A percentile compares a stretch with the other conserved stretches of the same genome.
Conservation (phyloP, 2,329 filamentous ascomycete species). For the Diaporthe velutina region DNA sequence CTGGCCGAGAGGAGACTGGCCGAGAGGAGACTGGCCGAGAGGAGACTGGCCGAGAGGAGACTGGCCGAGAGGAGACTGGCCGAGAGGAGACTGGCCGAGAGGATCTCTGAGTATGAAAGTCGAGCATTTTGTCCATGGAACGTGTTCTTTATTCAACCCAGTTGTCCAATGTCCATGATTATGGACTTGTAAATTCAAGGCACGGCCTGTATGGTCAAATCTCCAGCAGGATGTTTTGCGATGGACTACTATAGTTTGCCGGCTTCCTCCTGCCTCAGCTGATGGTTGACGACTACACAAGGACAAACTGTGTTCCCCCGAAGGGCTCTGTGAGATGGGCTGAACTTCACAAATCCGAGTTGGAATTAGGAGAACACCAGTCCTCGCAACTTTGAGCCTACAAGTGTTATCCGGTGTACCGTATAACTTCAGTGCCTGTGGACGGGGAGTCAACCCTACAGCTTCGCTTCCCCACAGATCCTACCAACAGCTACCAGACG, state of each 20-base stretch:
- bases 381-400: neutral
- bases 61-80: too few relatives aligned
- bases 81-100: too few relatives aligned
- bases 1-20: too few relatives aligned
- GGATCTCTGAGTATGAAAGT: neutral
- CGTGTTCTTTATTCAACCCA: neutral
- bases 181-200: neutral
- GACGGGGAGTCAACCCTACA: too few relatives aligned
- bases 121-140: neutral
- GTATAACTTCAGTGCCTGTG: neutral
- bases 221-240: neutral
- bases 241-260: too few relatives aligned
- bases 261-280: neutral
- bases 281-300: neutral
- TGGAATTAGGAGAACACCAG: neutral
- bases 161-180: neutral
- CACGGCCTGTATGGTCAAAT: neutral
- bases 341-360: neutral
- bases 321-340: neutral
- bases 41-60: too few relatives aligned
- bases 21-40: too few relatives aligned
- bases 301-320: neutral
- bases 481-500: neutral
- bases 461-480: neutral
- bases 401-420: neutral